Evolutionary conservation across 331 rosid species (phyloP).

Genomic region (Rhamnella rubrinervis): DNA sequence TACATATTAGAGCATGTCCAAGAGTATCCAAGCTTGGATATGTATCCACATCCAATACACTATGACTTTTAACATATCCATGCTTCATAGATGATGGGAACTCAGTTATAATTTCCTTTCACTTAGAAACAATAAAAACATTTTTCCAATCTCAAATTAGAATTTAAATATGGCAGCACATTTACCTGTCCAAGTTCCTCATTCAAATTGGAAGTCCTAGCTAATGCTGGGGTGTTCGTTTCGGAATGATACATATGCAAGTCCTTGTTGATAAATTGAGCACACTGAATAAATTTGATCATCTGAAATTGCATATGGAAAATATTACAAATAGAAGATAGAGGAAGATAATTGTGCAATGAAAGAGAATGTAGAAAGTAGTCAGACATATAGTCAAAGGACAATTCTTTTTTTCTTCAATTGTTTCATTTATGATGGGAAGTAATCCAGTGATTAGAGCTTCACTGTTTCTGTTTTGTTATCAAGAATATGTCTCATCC

Average conservation of each 20-base stretch:
- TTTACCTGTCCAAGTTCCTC: conserved; percentile 98
- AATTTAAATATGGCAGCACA: conserved; percentile 8
- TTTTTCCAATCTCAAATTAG: neutral
- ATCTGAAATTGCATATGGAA: conserved; percentile 56
- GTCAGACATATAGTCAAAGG: too few species aligned
- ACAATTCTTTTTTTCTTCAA: too few species aligned
- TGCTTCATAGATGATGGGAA: too few species aligned
- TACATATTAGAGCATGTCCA: too few species aligned
- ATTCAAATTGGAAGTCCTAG: conserved; percentile 95
- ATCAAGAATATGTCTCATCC: too few species aligned
- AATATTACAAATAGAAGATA: conserved; percentile 18
- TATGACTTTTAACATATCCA: too few species aligned
- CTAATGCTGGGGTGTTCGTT: conserved; percentile 91
- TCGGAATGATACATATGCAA: conserved; percentile 83
- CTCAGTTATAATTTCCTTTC: neutral
- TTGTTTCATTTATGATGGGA: too few species aligned
- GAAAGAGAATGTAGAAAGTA: neutral
- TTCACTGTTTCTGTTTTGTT: too few species aligned
- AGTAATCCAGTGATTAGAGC: too few species aligned
- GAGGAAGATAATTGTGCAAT: conserved; percentile 4
- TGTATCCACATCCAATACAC: too few species aligned
- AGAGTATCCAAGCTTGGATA: too few species aligned
- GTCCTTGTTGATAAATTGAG: conserved; percentile 96
- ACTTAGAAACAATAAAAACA: neutral
- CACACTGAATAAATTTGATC: conserved; percentile 92